phyloP scores from a whole-genome alignment of 2,329 filamentous ascomycete species.

The Neurospora sp. region DNA sequence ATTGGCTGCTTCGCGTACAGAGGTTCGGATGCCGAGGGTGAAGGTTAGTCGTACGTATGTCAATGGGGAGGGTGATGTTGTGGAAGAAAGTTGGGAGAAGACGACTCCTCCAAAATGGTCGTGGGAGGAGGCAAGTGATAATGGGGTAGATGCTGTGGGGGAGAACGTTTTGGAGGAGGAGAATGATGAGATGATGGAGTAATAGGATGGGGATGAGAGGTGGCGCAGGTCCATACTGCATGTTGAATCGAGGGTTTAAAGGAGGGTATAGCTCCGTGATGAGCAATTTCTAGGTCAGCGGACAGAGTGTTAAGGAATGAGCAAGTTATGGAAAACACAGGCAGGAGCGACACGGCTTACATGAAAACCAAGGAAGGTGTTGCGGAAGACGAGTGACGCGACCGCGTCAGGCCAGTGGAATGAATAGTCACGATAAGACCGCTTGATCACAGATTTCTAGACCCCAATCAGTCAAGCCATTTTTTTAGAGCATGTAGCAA shows the following conservation, averaged over 20 bases:
- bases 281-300: neutral
- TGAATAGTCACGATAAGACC: neutral
- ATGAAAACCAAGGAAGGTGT: neutral
- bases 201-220: neutral
- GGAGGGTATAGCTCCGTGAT: neutral
- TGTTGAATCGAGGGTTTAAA: neutral
- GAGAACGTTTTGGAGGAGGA: neutral
- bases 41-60: neutral
- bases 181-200: neutral
- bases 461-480: neutral
- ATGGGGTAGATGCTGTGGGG: neutral
- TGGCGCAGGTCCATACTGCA: too few relatives aligned
- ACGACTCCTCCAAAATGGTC: neutral
- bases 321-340: neutral
- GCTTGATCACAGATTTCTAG: neutral
- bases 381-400: neutral
- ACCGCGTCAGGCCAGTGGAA: neutral
- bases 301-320: neutral
- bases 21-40: neutral
- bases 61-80: neutral
- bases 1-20: neutral
- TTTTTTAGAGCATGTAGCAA: neutral
- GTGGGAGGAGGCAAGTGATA: neutral
- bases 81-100: neutral
- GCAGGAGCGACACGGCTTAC: neutral